Evolutionary conservation across 371 early-diverging fungal species (phyloP).

Genomic region (Thermomucor indicae-seudaticae): DNA sequence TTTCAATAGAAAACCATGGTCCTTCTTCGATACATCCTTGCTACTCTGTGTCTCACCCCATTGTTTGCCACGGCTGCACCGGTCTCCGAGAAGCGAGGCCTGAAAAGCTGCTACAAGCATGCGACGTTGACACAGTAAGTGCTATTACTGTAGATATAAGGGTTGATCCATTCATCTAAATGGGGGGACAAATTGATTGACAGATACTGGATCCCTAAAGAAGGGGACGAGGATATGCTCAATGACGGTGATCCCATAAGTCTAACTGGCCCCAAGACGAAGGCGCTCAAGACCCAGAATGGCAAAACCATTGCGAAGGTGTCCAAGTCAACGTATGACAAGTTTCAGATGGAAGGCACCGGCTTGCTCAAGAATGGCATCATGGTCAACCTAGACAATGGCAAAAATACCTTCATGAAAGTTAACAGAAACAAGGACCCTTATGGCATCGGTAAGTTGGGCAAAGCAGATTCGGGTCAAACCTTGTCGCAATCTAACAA

Average conservation of each 20-base stretch:
- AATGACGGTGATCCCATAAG: conserved; percentile 16
- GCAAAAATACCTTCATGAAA: conserved; percentile 11
- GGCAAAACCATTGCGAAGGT: conserved; percentile 25
- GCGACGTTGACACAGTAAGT: conserved; percentile 15
- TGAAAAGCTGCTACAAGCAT: conserved; percentile 17
- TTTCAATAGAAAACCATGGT: neutral
- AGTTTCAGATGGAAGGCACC: conserved; percentile 34
- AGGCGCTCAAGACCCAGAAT: conserved; percentile 7
- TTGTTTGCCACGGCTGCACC: conserved; percentile 11
- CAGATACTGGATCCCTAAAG: conserved; percentile 27
- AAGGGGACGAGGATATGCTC: conserved; percentile 20
- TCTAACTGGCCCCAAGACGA: conserved; percentile 16
- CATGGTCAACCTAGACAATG: conserved; percentile 22
- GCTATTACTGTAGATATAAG: neutral
- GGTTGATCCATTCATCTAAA: neutral
- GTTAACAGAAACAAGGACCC: conserved; percentile 18
- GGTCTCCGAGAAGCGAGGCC: conserved; percentile 4
- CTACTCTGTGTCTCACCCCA: too few relatives aligned
- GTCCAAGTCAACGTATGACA: conserved; percentile 18
- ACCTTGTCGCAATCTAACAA: too few relatives aligned
- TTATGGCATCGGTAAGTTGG: conserved; percentile 22
- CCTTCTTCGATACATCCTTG: neutral
- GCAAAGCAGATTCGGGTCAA: too few relatives aligned
- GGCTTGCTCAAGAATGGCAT: conserved; percentile 19
- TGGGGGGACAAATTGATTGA: neutral